These are phyloP conservation scores for Schizopora paradoxa DNA, from an alignment of 1,284 basidiomycete species.

Conservation along the genomic window DNA sequence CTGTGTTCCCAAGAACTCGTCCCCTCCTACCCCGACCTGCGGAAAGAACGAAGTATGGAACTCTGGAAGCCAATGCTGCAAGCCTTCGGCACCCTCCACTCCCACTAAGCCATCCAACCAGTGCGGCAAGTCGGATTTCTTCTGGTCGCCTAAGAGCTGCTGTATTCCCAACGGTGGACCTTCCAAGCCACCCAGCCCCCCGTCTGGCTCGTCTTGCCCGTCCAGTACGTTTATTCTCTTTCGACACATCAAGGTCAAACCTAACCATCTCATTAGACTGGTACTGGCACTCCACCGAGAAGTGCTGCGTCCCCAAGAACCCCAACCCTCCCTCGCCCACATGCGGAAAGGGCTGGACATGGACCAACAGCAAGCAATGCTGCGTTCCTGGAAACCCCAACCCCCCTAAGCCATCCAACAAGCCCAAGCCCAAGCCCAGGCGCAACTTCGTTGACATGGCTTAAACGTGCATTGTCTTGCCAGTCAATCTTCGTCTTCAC, in stretches of 20 bases:
- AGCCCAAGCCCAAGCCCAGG: constrained; percentile 5
- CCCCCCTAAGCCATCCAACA: constrained; percentile 4
- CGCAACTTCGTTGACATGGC: constrained; percentile 13
- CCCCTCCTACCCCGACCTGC: constrained; percentile 12
- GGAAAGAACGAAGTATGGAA: constrained; percentile 5
- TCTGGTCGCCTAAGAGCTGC: constrained; percentile 4
- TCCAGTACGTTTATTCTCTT: neutral
- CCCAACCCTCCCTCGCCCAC: neutral
- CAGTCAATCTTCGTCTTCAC: too few relatives aligned
- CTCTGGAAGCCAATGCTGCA: constrained; percentile 14
- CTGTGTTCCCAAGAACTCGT: constrained; percentile 17
- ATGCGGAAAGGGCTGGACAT: constrained; percentile 10
- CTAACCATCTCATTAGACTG: neutral
- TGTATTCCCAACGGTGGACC: constrained; percentile 8
- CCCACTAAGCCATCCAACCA: neutral
- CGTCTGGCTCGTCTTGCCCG: neutral
- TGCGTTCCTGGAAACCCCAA: constrained; percentile 7
- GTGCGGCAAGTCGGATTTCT: constrained; percentile 2
- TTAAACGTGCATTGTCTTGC: too few relatives aligned
- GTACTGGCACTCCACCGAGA: neutral
- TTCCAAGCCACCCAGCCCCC: neutral
- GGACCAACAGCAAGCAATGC: constrained; percentile 12
- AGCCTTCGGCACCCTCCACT: too few relatives aligned
- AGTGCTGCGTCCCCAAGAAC: neutral
- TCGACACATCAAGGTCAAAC: neutral